These are phyloP conservation scores for Tolypocladium cylindrosporum DNA, from an alignment of 2,329 filamentous ascomycete species.

Conservation along the genomic window DNA sequence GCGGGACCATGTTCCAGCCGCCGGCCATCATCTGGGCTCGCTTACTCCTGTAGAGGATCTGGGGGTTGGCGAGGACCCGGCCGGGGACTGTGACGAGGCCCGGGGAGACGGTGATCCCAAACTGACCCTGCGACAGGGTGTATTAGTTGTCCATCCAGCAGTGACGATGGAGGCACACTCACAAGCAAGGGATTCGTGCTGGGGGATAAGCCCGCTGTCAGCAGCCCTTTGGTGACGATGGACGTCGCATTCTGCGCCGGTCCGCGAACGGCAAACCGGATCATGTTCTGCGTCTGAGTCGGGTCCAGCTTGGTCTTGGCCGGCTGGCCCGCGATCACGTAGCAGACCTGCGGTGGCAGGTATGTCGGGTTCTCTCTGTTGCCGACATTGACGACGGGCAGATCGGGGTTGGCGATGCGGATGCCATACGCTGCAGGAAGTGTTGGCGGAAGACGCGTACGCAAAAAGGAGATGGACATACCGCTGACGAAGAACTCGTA, in stretches of 20 bases:
- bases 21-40: constrained; percentile 21
- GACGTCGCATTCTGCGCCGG: constrained; percentile 46
- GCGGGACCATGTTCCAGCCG: constrained; percentile 47
- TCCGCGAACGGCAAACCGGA: constrained; percentile 46
- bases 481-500: constrained; percentile 35
- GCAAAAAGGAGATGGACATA: constrained; percentile 13
- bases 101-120: constrained; percentile 39
- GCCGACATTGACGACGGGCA: constrained; percentile 53
- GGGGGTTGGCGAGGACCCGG: constrained; percentile 45
- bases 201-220: constrained; percentile 34
- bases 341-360: constrained; percentile 47
- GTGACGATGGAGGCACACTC: constrained; percentile 7
- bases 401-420: constrained; percentile 18
- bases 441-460: too few species aligned
- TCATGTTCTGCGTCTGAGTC: constrained; percentile 47
- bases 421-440: constrained; percentile 22
- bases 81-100: constrained; percentile 52
- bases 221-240: constrained; percentile 40
- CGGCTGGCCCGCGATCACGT: constrained; percentile 44
- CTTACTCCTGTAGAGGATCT: constrained; percentile 38
- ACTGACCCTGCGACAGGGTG: constrained; percentile 23
- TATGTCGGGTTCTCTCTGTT: constrained; percentile 41
- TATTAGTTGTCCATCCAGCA: not conserved
- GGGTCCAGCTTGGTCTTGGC: constrained; percentile 38
- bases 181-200: constrained; percentile 25